Base-by-base conservation (phyloP, 1,139 yeast species). In the Candida anutae region DNA sequence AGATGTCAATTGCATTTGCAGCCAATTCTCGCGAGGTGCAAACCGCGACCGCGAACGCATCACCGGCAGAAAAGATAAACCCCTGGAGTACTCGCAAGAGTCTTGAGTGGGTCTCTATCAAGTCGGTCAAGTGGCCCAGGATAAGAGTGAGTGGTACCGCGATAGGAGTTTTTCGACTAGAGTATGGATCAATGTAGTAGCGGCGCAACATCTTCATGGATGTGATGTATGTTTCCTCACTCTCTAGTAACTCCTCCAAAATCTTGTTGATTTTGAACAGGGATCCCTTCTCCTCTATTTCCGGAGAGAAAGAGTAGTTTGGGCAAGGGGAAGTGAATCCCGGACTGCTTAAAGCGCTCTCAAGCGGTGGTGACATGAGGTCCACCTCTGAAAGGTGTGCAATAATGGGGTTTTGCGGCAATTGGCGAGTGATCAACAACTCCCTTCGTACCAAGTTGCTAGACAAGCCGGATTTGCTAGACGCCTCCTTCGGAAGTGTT, bases 181-280 rank as follows among this genome's bases (percentile, higher is more conserved):
- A 9, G 11, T 13, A 38, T 4, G 64, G 57, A 15, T 55, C 58
- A 5, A 64, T 37, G 38, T 67, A 68, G 29, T 45, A 56, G 16
- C 42, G 55, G 4, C 57, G 49, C 9, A 73, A 46, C 30, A 68
- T 45, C 21, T 53, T 53, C 25, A 74, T 43, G 2, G 68, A 62
- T 21, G 55, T 51, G 11, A 70, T 44, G 37, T 70, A 74, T 1
- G 48, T 50, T 16, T 54, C 55, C 42, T 74, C 80, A 12, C 72
- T 70, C 6, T 55, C 58, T 0, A 63, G 30, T 3, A 74, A 42
- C 41, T 74, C 81, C 31, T 66, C 64, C 11, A 72, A 45, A 8
- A 62, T 49, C 23, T 53, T 56, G 20, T 44, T 48, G 26, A 70
- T 37, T 18, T 52, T 50, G 28, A 45, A 53, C 1, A 13, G 8